Evolutionary conservation across 768 basidiomycete genomes (phyloP), one percentile per base, ranked within the genome.

Genomic region (Suillus decipiens): DNA sequence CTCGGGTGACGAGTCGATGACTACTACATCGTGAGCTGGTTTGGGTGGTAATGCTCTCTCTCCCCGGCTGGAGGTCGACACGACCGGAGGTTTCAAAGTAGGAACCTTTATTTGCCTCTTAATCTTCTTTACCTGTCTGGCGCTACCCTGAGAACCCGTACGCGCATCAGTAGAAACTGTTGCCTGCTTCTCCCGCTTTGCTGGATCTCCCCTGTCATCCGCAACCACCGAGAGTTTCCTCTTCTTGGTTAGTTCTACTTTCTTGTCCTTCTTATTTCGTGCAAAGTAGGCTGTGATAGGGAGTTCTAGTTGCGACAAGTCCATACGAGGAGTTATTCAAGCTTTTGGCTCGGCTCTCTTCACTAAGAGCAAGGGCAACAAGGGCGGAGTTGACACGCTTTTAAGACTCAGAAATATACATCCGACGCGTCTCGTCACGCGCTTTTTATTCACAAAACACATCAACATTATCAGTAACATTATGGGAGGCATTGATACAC

Each of bases 371-470:
- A 6, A 37, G 8, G 41, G 9, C 37, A 24, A 48, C 22, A 31
- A 33, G 12, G 50, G 71, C 79, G 77, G 79, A 80, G 78, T 72
- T 75, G 72, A 72, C 79, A 75, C 79, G 79, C 69, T 79, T 73
- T 75, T 71, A 42, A 62, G 66, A 19, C 68, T 72, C 79, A 71
- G 76, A 54, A 63, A 33, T 69, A n/a, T 56, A 2, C 45, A 59
- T 58, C 31, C 60, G 65, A 68, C 64, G 67, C 43, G 66, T 69
- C 72, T 68, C 62, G 67, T 68, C 65, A 60, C 66, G 70, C 63
- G 65, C 45, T 47, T 31, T 1, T 0, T 12, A 61, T 65, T 34
- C 31, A 59, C 51, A 28, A 34, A 39, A 5, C 37, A 39, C 45
- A 6, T 11, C 45, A 47, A 47, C 45, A 47, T 45, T 22, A 45